Evolutionary conservation across 495 filamentous ascomycete genomes (phyloP), one percentile per base, ranked within the genome.

Genomic region (Rhypophila decipiens): DNA sequence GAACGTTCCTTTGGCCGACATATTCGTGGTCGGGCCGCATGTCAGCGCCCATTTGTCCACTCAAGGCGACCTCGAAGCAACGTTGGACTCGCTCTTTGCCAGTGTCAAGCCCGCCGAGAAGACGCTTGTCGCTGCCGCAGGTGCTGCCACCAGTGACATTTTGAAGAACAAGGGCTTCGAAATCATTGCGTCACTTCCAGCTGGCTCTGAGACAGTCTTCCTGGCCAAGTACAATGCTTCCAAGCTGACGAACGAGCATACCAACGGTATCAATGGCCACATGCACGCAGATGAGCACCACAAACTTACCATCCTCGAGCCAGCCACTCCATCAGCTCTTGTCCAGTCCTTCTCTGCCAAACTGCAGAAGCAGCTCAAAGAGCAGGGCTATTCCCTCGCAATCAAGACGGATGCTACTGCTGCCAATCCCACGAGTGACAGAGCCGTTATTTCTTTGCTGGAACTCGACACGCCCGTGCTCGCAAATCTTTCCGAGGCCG

Each of bases 391-490:
- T 15, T 35, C 31, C 37, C 3, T 39, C 37, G 11, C n/a, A n/a
- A 39, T 42, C 39, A 13, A 42, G 20, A 42, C 10, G 5, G 31
- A 17, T 10, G 37, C 17, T 10, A 18, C 37, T 11, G 39, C n/a
- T 20, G 20, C 19, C 39, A 43, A 2, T 23, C 40, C 40, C 3
- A 24, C 5, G 13, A 15, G 12, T 8, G 24, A 34, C 29, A 44
- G 29, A 19, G 35, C 42, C 24, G 15, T 22, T 20, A 36, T 46
- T 12, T 46, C 44, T 15, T 12, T 46, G 17, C 15, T 46, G 10
- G 44, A 46, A 24, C 18, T 46, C 12, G 44, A 46, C 19, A 46
- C 18, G 23, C 44, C 31, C 11, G 8, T 46, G 7, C 34, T 38
- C 11, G 31, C 23, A 10, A 23, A 46, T 20, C 15, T 37, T 15